Conservation (phyloP, 1,284 basidiomycete genomes). For the Hypsizygus ulmarius region DNA sequence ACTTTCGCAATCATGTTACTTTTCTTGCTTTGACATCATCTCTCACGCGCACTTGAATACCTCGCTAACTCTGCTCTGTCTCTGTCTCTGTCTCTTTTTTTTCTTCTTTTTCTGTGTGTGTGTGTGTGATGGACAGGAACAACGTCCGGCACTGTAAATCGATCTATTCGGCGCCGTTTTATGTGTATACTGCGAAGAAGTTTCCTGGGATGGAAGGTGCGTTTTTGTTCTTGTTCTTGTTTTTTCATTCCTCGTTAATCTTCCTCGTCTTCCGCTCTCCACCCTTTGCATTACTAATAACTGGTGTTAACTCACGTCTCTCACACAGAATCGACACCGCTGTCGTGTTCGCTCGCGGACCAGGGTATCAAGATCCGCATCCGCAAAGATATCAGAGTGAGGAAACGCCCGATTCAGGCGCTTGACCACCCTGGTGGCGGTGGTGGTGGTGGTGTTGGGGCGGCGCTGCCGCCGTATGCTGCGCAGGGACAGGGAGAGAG, state of each 20-base stretch:
- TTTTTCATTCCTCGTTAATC: too few species aligned
- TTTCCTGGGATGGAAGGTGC: slow-evolving; percentile 83
- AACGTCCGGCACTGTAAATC: slow-evolving; percentile 87
- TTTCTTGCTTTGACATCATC: too few species aligned
- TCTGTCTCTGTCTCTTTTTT: not conserved
- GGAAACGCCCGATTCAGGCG: slow-evolving; percentile 58
- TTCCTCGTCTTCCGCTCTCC: too few species aligned
- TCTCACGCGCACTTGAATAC: too few species aligned
- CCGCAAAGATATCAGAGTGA: slow-evolving; percentile 81
- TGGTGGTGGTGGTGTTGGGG: not conserved
- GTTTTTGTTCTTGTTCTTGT: too few species aligned
- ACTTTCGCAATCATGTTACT: too few species aligned
- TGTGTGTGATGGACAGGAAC: slow-evolving; percentile 45
- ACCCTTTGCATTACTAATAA: too few species aligned
- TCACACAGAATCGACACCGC: slow-evolving; percentile 68
- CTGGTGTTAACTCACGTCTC: too few species aligned
- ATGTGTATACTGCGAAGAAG: slow-evolving; percentile 92
- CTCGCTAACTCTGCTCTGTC: too few species aligned
- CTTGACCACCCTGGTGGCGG: slow-evolving; percentile 34
- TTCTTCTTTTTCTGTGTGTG: not conserved
- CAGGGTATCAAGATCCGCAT: slow-evolving; percentile 94
- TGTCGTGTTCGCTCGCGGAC: slow-evolving; percentile 85
- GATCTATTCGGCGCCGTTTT: slow-evolving; percentile 83
- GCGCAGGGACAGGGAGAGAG: not conserved
- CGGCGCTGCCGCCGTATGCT: not conserved